Conservation (phyloP, 257 asterid genomes). For the Nemophila menziesii region DNA sequence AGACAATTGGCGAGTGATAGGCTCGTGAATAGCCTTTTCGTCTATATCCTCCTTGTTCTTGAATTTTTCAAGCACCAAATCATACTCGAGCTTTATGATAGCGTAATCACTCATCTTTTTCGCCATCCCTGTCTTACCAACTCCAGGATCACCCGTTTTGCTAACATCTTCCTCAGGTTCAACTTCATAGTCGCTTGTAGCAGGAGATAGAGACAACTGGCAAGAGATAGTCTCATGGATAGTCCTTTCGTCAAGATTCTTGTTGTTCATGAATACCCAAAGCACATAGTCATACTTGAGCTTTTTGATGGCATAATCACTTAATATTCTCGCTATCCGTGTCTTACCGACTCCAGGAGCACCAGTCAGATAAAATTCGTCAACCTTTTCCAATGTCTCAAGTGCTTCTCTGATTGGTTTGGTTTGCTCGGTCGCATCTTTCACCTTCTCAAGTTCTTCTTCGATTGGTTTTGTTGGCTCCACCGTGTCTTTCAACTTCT, state of each 20-base stretch:
- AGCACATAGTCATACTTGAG: constrained; percentile 5
- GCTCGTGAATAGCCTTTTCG: not conserved
- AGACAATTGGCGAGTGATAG: no score
- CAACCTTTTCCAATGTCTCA: not conserved
- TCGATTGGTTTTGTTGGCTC: no score
- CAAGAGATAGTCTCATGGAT: constrained; percentile 4
- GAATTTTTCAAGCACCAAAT: constrained; percentile 7
- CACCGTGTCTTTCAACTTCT: no score
- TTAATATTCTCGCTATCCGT: constrained; percentile 13
- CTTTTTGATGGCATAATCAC: constrained; percentile 8
- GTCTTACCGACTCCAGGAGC: constrained; percentile 16
- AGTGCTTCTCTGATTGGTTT: no score
- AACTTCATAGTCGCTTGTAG: constrained; percentile 4
- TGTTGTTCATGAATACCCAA: constrained; percentile 7
- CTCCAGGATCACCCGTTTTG: constrained; percentile 5
- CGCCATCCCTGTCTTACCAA: constrained; percentile 19
- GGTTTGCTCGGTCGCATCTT: no score
- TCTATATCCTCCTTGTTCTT: constrained; percentile 2
- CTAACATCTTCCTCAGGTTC: not conserved
- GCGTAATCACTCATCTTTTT: constrained; percentile 8
- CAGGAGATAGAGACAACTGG: constrained; percentile 8
- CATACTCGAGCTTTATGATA: constrained; percentile 7
- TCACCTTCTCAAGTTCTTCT: no score
- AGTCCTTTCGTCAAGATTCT: not conserved
- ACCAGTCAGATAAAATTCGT: constrained; percentile 1